Percentiles rank a stretch among this genome's conserved stretches.
Conservation (phyloP, 495 filamentous ascomycete genomes). For the Neurospora sp. region DNA sequence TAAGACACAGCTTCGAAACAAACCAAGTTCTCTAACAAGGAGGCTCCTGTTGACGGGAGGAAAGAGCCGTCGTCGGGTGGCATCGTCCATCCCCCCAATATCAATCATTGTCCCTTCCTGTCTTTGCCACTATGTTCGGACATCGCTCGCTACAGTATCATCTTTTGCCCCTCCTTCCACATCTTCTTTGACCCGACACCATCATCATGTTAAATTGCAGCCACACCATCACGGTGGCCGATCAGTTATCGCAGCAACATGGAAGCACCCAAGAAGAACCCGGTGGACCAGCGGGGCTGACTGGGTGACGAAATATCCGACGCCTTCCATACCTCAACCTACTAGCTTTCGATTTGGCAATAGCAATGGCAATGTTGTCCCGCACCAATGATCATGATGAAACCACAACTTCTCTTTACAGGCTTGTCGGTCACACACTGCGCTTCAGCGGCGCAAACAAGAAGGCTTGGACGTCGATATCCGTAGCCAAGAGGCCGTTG, state of each 20-base stretch:
- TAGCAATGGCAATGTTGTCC: not conserved
- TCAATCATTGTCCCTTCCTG: not conserved
- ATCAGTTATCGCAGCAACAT: not conserved
- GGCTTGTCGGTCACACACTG: too few species aligned
- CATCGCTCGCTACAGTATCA: not conserved
- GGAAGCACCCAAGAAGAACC: not conserved
- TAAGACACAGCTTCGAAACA: not conserved
- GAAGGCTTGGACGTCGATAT: too few species aligned
- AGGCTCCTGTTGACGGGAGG: not conserved
- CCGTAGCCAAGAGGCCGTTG: not conserved
- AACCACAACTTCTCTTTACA: not conserved
- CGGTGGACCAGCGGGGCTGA: not conserved
- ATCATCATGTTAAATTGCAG: too few species aligned
- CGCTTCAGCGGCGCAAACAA: too few species aligned
- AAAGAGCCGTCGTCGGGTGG: not conserved
- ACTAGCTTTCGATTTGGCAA: too few species aligned
- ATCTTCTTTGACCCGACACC: too few species aligned
- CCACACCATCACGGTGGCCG: not conserved
- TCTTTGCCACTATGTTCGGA: not conserved
- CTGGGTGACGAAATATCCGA: not conserved
- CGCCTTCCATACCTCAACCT: not conserved
- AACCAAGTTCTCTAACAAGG: not conserved
- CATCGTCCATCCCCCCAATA: not conserved
- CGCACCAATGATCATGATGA: not conserved
- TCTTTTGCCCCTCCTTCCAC: not conserved